These are phyloP conservation scores for Melampsora americana DNA, from an alignment of 1,284 basidiomycete species.

Conservation along the genomic window DNA sequence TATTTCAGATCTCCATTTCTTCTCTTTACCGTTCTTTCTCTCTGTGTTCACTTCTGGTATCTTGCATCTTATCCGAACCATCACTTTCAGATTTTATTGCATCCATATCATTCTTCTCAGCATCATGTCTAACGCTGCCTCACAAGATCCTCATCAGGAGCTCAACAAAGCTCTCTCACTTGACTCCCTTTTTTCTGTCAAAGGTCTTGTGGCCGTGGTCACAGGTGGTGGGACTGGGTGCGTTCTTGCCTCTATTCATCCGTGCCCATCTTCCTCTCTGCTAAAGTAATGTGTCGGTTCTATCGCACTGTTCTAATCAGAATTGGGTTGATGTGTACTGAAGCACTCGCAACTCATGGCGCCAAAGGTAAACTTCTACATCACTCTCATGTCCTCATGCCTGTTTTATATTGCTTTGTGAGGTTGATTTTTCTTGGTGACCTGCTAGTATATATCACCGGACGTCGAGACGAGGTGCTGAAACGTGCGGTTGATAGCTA, in stretches of 20 bases:
- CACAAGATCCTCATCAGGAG: slow-evolving; percentile 26
- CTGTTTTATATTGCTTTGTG: neutral
- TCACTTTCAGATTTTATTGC: too few relatives aligned
- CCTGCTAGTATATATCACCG: slow-evolving; percentile 38
- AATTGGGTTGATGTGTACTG: slow-evolving; percentile 43
- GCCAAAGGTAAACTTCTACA: slow-evolving; percentile 25
- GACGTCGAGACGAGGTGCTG: slow-evolving; percentile 37
- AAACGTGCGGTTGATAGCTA: slow-evolving; percentile 38
- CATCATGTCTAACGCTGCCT: slow-evolving; percentile 34
- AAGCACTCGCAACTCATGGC: slow-evolving; percentile 40
- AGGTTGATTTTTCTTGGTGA: neutral
- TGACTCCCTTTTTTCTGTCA: slow-evolving; percentile 35
- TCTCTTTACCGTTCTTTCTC: too few relatives aligned
- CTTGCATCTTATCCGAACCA: too few relatives aligned
- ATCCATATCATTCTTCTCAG: neutral
- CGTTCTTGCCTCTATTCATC: slow-evolving; percentile 9
- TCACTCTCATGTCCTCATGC: neutral
- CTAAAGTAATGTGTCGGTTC: neutral
- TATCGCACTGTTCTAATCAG: neutral
- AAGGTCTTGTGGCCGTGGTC: slow-evolving; percentile 38
- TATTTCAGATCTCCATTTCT: too few relatives aligned
- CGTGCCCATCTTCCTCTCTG: neutral
- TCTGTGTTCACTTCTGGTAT: too few relatives aligned
- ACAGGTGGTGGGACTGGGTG: slow-evolving; percentile 43
- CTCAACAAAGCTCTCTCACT: slow-evolving; percentile 38